A percentile compares a stretch with the other conserved stretches of the same genome.
phyloP scores from a whole-genome alignment of 2,329 filamentous ascomycete genomes.

The Bisporella sp. region DNA sequence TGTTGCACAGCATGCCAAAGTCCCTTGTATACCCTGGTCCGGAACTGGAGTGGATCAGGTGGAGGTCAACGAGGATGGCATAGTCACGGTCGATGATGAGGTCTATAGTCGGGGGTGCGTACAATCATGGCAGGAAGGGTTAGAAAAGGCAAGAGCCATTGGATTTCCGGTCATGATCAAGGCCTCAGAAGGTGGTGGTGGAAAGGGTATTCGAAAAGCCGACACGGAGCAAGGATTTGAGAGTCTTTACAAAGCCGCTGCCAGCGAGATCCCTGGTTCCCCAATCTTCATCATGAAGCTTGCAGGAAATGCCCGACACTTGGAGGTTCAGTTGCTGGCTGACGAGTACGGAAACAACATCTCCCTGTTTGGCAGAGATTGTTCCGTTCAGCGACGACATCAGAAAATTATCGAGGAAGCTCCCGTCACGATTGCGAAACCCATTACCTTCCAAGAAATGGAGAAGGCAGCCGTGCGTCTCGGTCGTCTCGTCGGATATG shows the following conservation, averaged over 20 bases:
- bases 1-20: slow-evolving; percentile 91
- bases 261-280: slow-evolving; percentile 94
- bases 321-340: slow-evolving; percentile 94
- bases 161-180: slow-evolving; percentile 99
- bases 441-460: slow-evolving; percentile 88
- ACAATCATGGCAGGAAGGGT: slow-evolving; percentile 80
- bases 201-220: slow-evolving; percentile 98
- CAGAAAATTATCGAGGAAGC: slow-evolving; percentile 99
- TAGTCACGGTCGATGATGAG: slow-evolving; percentile 85
- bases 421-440: slow-evolving; percentile 90
- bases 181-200: slow-evolving; percentile 98
- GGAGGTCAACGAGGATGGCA: slow-evolving; percentile 68
- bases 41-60: slow-evolving; percentile 86
- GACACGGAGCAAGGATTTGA: slow-evolving; percentile 78
- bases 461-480: slow-evolving; percentile 93
- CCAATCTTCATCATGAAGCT: slow-evolving; percentile 99
- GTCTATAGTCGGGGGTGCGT: slow-evolving; percentile 90
- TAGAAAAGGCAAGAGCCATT: slow-evolving; percentile 79
- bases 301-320: slow-evolving; percentile 88
- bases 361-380: slow-evolving; percentile 96
- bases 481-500: slow-evolving; percentile 91
- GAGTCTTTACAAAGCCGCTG: slow-evolving; percentile 86
- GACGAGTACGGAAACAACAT: slow-evolving; percentile 99
- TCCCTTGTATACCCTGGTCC: slow-evolving; percentile 99
- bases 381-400: slow-evolving; percentile 94